Evolutionary conservation across 305 asterid genomes (phyloP).

Genomic region (Nicotiana rustica): DNA sequence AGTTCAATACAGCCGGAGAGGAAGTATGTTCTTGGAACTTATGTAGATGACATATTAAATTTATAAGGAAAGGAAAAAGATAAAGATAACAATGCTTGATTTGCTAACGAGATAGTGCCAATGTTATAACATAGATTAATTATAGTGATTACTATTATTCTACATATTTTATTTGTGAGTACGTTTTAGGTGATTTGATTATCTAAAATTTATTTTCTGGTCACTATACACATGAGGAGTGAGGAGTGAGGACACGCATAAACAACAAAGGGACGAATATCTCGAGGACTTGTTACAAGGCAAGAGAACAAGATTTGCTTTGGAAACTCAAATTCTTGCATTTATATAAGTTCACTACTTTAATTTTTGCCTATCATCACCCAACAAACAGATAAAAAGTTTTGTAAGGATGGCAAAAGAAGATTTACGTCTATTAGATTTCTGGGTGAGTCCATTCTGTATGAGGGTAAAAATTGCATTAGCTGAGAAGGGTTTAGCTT

Average conservation of each 20-base stretch:
- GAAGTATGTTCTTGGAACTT: too few relatives aligned
- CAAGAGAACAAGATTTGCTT: not conserved
- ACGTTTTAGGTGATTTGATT: too few relatives aligned
- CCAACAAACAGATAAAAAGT: not conserved
- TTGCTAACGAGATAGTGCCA: too few relatives aligned
- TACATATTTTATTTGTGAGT: too few relatives aligned
- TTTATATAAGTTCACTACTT: not conserved
- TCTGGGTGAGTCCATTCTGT: constrained; percentile 66
- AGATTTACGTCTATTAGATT: constrained; percentile 50
- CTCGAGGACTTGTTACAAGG: not conserved
- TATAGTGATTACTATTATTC: too few relatives aligned
- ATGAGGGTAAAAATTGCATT: constrained; percentile 59
- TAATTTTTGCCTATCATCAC: not conserved
- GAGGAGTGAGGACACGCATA: not conserved
- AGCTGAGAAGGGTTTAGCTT: constrained; percentile 66
- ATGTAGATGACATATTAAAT: too few relatives aligned
- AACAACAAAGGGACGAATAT: not conserved
- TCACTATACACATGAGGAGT: too few relatives aligned
- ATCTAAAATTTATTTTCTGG: too few relatives aligned
- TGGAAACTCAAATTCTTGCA: not conserved
- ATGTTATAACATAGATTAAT: too few relatives aligned
- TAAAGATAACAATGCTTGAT: too few relatives aligned
- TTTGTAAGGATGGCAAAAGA: not conserved
- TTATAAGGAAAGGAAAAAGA: too few relatives aligned
- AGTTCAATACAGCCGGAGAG: too few relatives aligned